These are phyloP conservation scores for Penicillium oxalicum DNA, from an alignment of 2,329 filamentous ascomycete species.

Conservation along the genomic window DNA sequence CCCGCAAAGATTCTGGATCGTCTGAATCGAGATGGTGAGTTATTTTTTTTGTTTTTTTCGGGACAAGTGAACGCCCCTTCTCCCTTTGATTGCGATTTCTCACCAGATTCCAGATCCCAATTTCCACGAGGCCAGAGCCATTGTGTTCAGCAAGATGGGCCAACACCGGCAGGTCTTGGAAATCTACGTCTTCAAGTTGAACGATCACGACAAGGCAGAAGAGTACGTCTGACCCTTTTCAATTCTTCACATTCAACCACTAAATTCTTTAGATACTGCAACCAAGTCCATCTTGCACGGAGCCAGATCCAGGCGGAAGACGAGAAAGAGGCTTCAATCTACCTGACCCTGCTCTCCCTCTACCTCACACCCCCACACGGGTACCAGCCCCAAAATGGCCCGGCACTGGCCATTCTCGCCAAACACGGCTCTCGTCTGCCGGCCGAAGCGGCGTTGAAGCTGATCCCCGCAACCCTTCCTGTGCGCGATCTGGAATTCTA, in stretches of 20 bases:
- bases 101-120: constrained; percentile 55
- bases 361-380: constrained; percentile 77
- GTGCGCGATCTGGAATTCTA: constrained; percentile 79
- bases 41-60: background rate
- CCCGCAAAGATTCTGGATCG: constrained; percentile 68
- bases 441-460: constrained; percentile 73
- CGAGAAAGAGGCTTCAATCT: constrained; percentile 68
- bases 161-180: constrained; percentile 93
- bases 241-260: background rate
- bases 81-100: background rate
- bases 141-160: constrained; percentile 90
- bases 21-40: constrained; percentile 71
- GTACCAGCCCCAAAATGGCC: constrained; percentile 64
- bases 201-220: constrained; percentile 83
- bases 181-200: constrained; percentile 93
- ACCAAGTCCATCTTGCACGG: constrained; percentile 66
- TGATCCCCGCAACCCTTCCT: constrained; percentile 76
- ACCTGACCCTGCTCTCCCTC: constrained; percentile 81
- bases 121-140: constrained; percentile 84
- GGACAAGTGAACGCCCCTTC: too few relatives aligned
- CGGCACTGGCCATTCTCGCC: constrained; percentile 80
- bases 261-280: constrained; percentile 64
- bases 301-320: constrained; percentile 32
- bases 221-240: constrained; percentile 54
- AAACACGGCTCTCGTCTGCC: constrained; percentile 89